These are phyloP conservation scores for Polychaeton citri DNA, from an alignment of 2,329 filamentous ascomycete genomes.

Conservation along the genomic window DNA sequence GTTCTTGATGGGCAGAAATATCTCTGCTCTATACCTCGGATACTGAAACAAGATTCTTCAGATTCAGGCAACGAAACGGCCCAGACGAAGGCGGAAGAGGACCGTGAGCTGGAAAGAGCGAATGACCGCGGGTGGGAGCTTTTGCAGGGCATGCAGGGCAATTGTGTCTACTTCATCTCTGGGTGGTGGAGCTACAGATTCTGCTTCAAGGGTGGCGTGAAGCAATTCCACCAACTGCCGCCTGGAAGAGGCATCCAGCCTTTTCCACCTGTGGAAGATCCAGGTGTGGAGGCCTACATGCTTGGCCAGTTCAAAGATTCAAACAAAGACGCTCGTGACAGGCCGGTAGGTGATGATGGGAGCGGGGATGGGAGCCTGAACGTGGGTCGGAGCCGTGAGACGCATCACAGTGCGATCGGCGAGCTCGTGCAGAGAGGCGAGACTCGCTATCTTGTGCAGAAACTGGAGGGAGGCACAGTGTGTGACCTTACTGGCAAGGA, in stretches of 20 bases:
- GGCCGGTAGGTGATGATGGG: slow-evolving; percentile 13
- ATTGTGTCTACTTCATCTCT: slow-evolving; percentile 69
- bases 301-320: slow-evolving; percentile 47
- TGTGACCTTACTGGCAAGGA: slow-evolving; percentile 77
- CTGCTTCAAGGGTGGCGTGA: slow-evolving; percentile 76
- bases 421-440: slow-evolving; percentile 66
- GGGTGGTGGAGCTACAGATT: slow-evolving; percentile 97
- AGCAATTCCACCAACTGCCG: slow-evolving; percentile 78
- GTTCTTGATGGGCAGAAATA: slow-evolving; percentile 57
- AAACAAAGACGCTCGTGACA: slow-evolving; percentile 9
- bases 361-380: slow-evolving; percentile 15
- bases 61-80: slow-evolving; percentile 14
- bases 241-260: slow-evolving; percentile 51
- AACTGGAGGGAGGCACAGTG: slow-evolving; percentile 61
- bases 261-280: slow-evolving; percentile 65
- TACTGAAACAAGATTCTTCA: slow-evolving; percentile 38
- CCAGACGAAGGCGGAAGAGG: slow-evolving; percentile 48
- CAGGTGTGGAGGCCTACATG: slow-evolving; percentile 60
- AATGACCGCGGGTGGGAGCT: slow-evolving; percentile 69
- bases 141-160: slow-evolving; percentile 60
- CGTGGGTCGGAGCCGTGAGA: slow-evolving; percentile 3
- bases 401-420: slow-evolving; percentile 15
- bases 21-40: slow-evolving; percentile 70
- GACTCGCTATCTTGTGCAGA: slow-evolving; percentile 74
- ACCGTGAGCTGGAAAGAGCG: slow-evolving; percentile 65